Conservation (phyloP, 129 eudicot genomes). For the Erigeron canadensis region DNA sequence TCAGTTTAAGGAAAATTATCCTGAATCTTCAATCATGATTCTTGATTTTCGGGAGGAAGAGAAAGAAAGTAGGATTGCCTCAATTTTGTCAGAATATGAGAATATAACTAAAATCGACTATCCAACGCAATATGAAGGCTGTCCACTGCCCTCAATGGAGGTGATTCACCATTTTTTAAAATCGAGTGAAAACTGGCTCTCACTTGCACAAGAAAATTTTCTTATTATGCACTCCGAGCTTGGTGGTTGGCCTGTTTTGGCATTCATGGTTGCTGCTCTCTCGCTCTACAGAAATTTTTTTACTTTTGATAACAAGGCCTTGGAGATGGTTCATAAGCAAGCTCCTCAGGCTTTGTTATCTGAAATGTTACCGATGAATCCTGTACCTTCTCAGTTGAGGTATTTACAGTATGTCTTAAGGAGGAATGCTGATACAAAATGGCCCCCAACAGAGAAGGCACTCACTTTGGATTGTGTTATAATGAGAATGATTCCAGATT, state of each 20-base stretch:
- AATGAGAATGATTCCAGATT: conserved; percentile 69
- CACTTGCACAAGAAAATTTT: conserved; percentile 50
- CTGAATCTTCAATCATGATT: conserved; percentile 8
- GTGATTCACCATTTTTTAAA: conserved; percentile 71
- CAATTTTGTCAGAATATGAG: too few relatives aligned
- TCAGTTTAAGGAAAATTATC: background rate
- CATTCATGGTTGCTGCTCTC: conserved; percentile 83
- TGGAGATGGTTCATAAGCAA: conserved; percentile 74
- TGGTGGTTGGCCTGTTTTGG: conserved; percentile 93
- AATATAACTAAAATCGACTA: conserved; percentile 45
- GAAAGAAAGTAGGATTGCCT: background rate
- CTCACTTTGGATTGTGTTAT: conserved; percentile 76
- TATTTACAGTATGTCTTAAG: conserved; percentile 72
- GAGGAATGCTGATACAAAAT: conserved; percentile 65
- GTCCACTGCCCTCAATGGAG: conserved; percentile 71
- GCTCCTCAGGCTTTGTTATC: conserved; percentile 64
- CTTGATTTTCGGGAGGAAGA: background rate
- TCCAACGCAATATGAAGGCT: conserved; percentile 78
- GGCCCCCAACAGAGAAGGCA: conserved; percentile 84
- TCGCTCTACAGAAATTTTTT: conserved; percentile 60
- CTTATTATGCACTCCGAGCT: conserved; percentile 80
- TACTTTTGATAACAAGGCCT: conserved; percentile 59
- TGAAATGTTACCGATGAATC: conserved; percentile 57
- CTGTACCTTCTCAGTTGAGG: conserved; percentile 76
- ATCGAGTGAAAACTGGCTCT: conserved; percentile 85